Evolutionary conservation across 306 rosid genomes (phyloP), one percentile per base, ranked within the genome.

Genomic region (Benincasa hispida): DNA sequence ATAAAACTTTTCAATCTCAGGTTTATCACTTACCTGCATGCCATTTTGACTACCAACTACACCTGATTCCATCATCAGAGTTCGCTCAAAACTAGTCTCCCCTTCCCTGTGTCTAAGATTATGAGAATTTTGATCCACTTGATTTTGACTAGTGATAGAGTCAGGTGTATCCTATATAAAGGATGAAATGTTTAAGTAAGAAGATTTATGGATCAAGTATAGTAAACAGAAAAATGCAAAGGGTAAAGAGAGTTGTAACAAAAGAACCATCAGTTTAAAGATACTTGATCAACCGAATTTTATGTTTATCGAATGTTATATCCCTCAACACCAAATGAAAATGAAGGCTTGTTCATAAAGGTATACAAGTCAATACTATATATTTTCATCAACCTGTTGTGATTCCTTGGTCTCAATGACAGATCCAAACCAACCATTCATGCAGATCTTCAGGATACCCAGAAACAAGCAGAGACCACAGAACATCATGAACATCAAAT

Each of bases 401-500:
- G 84, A 84, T 80, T 83, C 82, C 28, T 90, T 85, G 83, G 76
- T 80, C 57, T 92, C 93, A 21, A 94, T 84, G 65, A 92, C 88
- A 78, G 93, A 94, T 94, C 99, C 97, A 83, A 94, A 87, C 99
- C 99, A 94, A 1, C 99, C 97, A 83, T 90, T 87, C 12, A 93
- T 90, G 75, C 96, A 92, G n/a, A 94, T 94, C 88, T 92, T 94
- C 35, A 94, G 55, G 50, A 92, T 85, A 51, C 95, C 99, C 35
- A 94, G 83, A 85, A 94, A 94, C 77, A 94, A 75, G 77, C 99
- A 94, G 62, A 88, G 41, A 25, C 93, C 96, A 81, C 99, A 94
- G 76, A 94, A 94, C 59, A 85, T 57, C 35, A 92, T 76, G 80
- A 94, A 90, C 97, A 94, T 91, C 91, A 86, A 94, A 79, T 92